Evolutionary conservation across 2,329 filamentous ascomycete genomes (phyloP).

Genomic region (Monosporascus sp.): DNA sequence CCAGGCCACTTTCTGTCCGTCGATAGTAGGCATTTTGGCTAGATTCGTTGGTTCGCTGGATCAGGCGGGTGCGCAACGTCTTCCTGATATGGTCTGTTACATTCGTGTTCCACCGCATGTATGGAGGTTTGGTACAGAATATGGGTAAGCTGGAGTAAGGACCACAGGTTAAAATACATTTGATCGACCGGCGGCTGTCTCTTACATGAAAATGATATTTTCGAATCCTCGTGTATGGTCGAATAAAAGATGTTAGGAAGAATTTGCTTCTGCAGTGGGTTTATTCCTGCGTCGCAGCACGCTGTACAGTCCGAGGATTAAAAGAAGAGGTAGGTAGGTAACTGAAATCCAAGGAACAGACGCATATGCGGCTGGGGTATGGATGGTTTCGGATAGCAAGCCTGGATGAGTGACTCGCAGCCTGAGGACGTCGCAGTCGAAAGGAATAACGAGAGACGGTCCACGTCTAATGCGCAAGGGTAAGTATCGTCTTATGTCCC

Average conservation of each 20-base stretch:
- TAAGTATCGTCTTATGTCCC: not conserved
- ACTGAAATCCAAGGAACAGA: not conserved
- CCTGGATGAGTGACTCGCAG: not conserved
- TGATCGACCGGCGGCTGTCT: not conserved
- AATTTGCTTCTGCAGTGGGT: not conserved
- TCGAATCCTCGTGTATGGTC: not conserved
- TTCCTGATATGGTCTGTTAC: not conserved
- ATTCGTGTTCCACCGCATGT: not conserved
- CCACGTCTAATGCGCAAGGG: not conserved
- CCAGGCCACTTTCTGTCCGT: slow-evolving; percentile 70
- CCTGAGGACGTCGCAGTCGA: not conserved
- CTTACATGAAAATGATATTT: not conserved
- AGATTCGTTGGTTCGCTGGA: slow-evolving; percentile 1
- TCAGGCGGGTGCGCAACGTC: slow-evolving; percentile 1
- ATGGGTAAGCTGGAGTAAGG: not conserved
- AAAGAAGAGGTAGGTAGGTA: not conserved
- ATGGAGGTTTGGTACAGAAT: not conserved
- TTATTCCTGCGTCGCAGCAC: not conserved
- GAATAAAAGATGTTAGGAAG: not conserved
- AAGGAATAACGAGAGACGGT: not conserved
- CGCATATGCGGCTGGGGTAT: not conserved
- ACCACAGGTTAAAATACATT: not conserved
- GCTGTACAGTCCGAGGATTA: not conserved
- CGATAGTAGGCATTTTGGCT: slow-evolving; percentile 58
- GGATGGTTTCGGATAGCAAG: not conserved